Evolutionary conservation across 1,284 basidiomycete genomes (phyloP).

Genomic region (Cryptococcus depauperatus): DNA sequence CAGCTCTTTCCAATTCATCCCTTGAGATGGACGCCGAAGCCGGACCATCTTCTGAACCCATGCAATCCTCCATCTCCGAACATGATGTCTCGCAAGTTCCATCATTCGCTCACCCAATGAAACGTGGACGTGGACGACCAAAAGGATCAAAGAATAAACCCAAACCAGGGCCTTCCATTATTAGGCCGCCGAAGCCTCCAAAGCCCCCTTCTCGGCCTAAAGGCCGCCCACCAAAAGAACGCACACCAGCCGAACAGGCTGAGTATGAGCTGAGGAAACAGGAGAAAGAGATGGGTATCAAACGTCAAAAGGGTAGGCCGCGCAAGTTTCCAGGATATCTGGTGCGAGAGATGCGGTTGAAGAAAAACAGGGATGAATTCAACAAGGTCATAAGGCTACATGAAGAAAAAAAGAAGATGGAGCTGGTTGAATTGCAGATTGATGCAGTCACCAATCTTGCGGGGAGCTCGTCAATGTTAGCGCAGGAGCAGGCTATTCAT

Average conservation of each 20-base stretch:
- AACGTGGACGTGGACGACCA: slow-evolving; percentile 35
- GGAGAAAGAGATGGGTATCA: slow-evolving; percentile 29
- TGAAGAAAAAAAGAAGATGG: slow-evolving; percentile 10
- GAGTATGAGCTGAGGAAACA: slow-evolving; percentile 24
- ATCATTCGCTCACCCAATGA: no score
- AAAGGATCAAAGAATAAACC: slow-evolving; percentile 41
- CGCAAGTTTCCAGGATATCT: slow-evolving; percentile 39
- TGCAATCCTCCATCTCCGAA: neutral
- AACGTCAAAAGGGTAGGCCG: slow-evolving; percentile 32
- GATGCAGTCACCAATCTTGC: neutral
- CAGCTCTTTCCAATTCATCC: neutral
- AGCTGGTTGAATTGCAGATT: neutral
- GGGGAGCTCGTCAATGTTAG: neutral
- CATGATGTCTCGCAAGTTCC: no score
- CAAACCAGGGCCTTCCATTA: slow-evolving; percentile 14
- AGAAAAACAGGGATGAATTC: slow-evolving; percentile 34
- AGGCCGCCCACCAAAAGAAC: slow-evolving; percentile 36
- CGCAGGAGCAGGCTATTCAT: neutral
- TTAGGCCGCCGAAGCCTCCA: slow-evolving; percentile 9
- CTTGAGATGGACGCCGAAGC: slow-evolving; percentile 1
- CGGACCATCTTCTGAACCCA: neutral
- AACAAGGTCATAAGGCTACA: slow-evolving; percentile 23
- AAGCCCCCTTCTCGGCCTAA: slow-evolving; percentile 18
- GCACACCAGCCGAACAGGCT: slow-evolving; percentile 29
- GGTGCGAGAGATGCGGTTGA: slow-evolving; percentile 40